A percentile compares a stretch with the other conserved stretches of the same genome.
Evolutionary conservation across 2,329 filamentous ascomycete genomes (phyloP).

Genomic region (Drechslerella dactyloides): DNA sequence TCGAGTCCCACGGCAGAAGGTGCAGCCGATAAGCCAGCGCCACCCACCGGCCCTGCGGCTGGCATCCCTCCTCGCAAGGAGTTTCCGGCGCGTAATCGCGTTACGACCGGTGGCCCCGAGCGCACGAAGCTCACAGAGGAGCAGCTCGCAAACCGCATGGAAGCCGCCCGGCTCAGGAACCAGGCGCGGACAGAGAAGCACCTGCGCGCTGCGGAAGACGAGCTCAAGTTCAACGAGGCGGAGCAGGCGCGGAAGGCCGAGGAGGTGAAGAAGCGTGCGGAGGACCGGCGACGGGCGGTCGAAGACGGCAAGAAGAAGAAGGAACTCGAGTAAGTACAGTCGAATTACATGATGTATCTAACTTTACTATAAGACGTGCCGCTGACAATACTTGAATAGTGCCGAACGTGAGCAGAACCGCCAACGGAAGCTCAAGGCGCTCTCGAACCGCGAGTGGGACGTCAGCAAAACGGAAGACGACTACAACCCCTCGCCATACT

Average conservation of each 20-base stretch:
- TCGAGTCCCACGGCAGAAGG: slow-evolving; percentile 25
- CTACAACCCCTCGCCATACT: slow-evolving; percentile 53
- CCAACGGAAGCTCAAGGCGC: slow-evolving; percentile 68
- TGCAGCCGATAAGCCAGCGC: slow-evolving; percentile 10
- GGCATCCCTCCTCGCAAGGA: slow-evolving; percentile 29
- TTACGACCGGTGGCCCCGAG: slow-evolving; percentile 34
- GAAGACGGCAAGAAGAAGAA: slow-evolving; percentile 65
- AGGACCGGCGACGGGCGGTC: slow-evolving; percentile 64
- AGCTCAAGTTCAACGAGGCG: slow-evolving; percentile 66
- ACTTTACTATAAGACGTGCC: too few species aligned
- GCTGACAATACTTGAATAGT: slow-evolving; percentile 51
- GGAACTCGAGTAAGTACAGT: slow-evolving; percentile 61
- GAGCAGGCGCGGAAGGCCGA: slow-evolving; percentile 68
- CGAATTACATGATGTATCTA: too few species aligned
- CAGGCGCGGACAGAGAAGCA: slow-evolving; percentile 54
- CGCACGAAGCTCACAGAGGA: slow-evolving; percentile 62
- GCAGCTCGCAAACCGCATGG: slow-evolving; percentile 68
- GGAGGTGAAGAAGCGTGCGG: slow-evolving; percentile 65
- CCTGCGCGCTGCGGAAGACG: slow-evolving; percentile 55
- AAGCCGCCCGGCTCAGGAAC: slow-evolving; percentile 56
- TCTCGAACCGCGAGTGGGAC: slow-evolving; percentile 66
- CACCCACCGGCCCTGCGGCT: slow-evolving; percentile 33
- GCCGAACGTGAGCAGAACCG: slow-evolving; percentile 68
- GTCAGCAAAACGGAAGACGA: slow-evolving; percentile 63
- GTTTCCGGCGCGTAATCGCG: slow-evolving; percentile 32